A percentile compares a stretch with the other conserved stretches of the same genome.
These are phyloP conservation scores for Allium cepa DNA, from an alignment of 106 monocot species.

Conservation along the genomic window DNA sequence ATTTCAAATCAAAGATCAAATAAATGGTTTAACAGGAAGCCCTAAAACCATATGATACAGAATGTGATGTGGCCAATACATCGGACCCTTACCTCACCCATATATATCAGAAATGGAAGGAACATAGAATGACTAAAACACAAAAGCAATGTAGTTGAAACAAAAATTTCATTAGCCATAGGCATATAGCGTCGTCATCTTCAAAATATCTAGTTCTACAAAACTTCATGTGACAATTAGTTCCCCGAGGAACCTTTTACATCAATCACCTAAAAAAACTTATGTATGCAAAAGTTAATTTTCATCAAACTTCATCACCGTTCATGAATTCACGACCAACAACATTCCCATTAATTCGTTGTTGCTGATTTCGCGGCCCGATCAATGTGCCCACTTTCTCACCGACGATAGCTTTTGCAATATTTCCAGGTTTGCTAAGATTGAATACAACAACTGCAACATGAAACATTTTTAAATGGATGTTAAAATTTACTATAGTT, in stretches of 20 bases:
- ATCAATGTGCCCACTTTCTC: slow-evolving; percentile 73
- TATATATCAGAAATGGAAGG: no score
- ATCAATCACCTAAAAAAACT: neutral
- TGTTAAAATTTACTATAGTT: no score
- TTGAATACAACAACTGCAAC: slow-evolving; percentile 76
- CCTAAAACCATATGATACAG: no score
- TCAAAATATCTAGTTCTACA: neutral
- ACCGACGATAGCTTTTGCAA: slow-evolving; percentile 59
- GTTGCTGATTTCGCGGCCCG: slow-evolving; percentile 12
- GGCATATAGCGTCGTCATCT: neutral
- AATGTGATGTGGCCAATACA: no score
- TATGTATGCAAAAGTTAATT: neutral
- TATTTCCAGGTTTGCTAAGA: slow-evolving; percentile 64
- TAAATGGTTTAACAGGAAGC: no score
- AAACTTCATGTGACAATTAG: neutral
- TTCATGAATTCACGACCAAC: slow-evolving; percentile 8
- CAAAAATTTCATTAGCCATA: neutral
- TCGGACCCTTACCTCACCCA: no score
- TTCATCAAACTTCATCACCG: neutral
- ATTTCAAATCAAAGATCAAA: no score
- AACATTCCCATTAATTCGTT: slow-evolving; percentile 5
- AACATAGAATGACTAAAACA: neutral
- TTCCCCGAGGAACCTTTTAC: neutral
- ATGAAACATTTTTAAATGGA: neutral
- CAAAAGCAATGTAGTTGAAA: neutral